Conservation (phyloP, 305 asterid genomes). For the Fraxinus angustifolia region DNA sequence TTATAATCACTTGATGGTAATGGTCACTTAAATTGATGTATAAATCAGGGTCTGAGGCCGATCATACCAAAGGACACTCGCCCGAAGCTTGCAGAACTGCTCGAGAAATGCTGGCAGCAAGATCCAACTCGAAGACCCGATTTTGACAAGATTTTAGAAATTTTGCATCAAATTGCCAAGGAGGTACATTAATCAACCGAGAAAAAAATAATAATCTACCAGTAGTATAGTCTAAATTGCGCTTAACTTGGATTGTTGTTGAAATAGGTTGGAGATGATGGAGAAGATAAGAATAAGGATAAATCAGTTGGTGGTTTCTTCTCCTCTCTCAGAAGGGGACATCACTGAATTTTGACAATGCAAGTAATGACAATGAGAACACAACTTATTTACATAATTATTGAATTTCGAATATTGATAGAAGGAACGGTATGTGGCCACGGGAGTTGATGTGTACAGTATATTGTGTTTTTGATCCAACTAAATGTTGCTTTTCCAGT, state of each 20-base stretch:
- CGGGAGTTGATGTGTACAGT: not conserved
- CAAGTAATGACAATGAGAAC: not conserved
- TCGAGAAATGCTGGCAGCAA: constrained; percentile 93
- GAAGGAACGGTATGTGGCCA: not conserved
- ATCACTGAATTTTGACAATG: constrained; percentile 25
- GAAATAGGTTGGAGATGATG: constrained; percentile 66
- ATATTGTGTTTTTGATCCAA: not conserved
- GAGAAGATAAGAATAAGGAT: constrained; percentile 68
- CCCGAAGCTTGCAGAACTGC: constrained; percentile 73
- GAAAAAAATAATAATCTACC: not conserved
- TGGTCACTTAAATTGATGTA: not conserved
- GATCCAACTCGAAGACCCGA: constrained; percentile 78
- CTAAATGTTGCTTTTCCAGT: not conserved
- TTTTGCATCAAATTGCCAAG: constrained; percentile 53
- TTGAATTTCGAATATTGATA: not conserved
- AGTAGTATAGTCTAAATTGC: not conserved
- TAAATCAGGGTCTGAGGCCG: constrained; percentile 71
- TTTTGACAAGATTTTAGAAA: constrained; percentile 66
- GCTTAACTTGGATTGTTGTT: not conserved
- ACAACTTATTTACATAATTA: not conserved
- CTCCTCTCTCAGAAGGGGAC: constrained; percentile 63
- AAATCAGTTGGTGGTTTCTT: constrained; percentile 71
- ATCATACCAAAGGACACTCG: constrained; percentile 73
- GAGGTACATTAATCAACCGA: constrained; percentile 47
- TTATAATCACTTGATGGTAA: not conserved